Conservation (phyloP, 257 asterid genomes). For the Henckelia pumila region DNA sequence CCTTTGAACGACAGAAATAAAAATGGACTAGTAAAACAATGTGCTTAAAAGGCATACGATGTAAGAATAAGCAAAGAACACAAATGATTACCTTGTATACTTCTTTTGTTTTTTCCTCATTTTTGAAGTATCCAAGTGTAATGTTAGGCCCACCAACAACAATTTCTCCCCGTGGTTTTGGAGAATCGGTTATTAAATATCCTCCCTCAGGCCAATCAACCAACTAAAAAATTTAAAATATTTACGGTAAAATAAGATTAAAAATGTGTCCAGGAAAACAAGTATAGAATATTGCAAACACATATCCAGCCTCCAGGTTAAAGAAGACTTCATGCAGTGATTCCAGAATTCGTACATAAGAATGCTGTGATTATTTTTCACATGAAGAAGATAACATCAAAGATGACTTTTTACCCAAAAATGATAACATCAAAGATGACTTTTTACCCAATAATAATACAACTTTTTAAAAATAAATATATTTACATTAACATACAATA, state of each 20-base stretch:
- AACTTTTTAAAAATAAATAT: too few relatives aligned
- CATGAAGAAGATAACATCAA: background rate
- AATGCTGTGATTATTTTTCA: background rate
- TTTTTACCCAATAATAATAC: background rate
- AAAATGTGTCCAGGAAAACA: background rate
- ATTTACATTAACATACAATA: background rate
- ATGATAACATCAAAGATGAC: background rate
- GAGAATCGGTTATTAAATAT: slow-evolving; percentile 68
- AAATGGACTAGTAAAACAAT: slow-evolving; percentile 2
- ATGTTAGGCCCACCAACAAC: slow-evolving; percentile 94
- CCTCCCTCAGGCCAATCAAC: slow-evolving; percentile 98
- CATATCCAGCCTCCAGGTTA: background rate
- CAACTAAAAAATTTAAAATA: slow-evolving; percentile 47
- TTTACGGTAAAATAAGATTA: background rate
- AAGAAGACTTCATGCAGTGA: background rate
- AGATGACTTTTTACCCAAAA: background rate
- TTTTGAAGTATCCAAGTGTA: slow-evolving; percentile 88
- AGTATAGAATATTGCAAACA: background rate
- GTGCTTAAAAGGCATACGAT: slow-evolving; percentile 2
- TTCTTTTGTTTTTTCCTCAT: slow-evolving; percentile 80
- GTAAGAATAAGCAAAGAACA: slow-evolving; percentile 1
- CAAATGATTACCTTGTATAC: slow-evolving; percentile 69
- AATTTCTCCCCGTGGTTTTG: slow-evolving; percentile 92
- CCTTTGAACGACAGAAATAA: slow-evolving; percentile 38
- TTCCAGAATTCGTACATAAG: background rate